phyloP scores from a whole-genome alignment of 768 basidiomycete genomes.

The Boletales sp. region DNA sequence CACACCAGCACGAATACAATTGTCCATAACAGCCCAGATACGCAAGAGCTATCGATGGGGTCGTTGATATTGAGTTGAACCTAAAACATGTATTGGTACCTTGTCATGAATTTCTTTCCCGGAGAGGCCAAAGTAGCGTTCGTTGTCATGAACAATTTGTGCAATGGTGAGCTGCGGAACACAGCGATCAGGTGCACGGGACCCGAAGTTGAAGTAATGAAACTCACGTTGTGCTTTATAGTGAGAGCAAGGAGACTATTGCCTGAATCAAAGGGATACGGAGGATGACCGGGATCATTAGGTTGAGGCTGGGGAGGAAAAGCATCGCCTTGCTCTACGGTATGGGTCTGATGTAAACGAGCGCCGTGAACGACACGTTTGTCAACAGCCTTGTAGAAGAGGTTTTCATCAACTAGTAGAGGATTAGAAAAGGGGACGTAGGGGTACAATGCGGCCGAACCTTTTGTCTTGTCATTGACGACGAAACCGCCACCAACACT shows the following conservation, averaged over 20 bases:
- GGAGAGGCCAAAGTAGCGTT: constrained; percentile 73
- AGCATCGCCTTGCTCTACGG: constrained; percentile 28
- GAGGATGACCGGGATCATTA: constrained; percentile 54
- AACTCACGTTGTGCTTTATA: constrained; percentile 74
- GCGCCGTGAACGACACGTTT: constrained; percentile 78
- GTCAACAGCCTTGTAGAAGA: constrained; percentile 91
- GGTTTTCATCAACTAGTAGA: constrained; percentile 76
- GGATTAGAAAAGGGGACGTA: background rate
- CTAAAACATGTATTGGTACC: constrained; percentile 32
- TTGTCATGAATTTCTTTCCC: constrained; percentile 74
- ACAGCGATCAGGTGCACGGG: constrained; percentile 7
- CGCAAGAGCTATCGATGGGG: constrained; percentile 47
- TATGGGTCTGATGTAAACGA: constrained; percentile 65
- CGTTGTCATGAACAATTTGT: constrained; percentile 92
- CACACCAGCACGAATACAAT: constrained; percentile 84
- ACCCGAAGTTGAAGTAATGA: background rate
- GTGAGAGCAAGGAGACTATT: constrained; percentile 73
- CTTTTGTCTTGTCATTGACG: constrained; percentile 91
- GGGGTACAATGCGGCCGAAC: constrained; percentile 41
- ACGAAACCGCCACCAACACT: constrained; percentile 94
- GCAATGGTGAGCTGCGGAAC: constrained; percentile 78
- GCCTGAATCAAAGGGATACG: constrained; percentile 80
- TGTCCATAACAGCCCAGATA: constrained; percentile 92
- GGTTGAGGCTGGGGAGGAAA: constrained; percentile 8
- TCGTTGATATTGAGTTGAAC: background rate